These are phyloP conservation scores for Inga leiocalycina DNA, from an alignment of 306 rosid genomes.

Conservation along the genomic window DNA sequence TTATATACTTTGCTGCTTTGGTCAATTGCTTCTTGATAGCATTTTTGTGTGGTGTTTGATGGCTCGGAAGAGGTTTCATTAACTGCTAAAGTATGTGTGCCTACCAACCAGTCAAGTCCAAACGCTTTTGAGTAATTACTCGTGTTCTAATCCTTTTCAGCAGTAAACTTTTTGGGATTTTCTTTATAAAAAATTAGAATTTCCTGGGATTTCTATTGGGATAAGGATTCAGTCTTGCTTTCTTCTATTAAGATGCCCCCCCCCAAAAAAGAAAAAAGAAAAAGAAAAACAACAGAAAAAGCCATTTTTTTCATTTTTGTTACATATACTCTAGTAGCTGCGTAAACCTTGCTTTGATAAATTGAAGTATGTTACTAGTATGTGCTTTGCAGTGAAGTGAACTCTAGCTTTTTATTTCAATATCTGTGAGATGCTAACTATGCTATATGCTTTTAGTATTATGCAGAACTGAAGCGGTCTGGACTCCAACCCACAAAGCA, in stretches of 20 bases:
- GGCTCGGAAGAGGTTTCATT: not conserved
- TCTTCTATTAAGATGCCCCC: not conserved
- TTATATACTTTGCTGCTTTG: not conserved
- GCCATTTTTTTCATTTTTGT: not conserved
- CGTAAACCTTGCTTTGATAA: constrained; percentile 13
- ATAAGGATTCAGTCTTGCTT: constrained; percentile 12
- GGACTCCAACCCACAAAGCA: constrained; percentile 51
- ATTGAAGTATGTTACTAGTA: not conserved
- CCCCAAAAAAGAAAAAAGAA: not conserved
- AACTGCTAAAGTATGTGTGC: not conserved
- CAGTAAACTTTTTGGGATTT: not conserved
- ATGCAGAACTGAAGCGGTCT: constrained; percentile 53
- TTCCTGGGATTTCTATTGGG: not conserved
- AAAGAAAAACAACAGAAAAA: not conserved
- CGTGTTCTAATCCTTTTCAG: not conserved
- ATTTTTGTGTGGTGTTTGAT: not conserved
- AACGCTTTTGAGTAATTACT: not conserved
- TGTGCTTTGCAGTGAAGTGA: not conserved
- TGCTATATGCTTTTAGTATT: constrained; percentile 58
- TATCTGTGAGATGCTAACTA: constrained; percentile 28
- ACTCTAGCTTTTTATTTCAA: constrained; percentile 23
- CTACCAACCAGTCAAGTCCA: not conserved
- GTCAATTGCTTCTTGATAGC: not conserved
- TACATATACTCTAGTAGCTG: constrained; percentile 11
- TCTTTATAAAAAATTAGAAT: not conserved